Conservation (phyloP, 2,329 filamentous ascomycete genomes). For the Fusarium liriodendri region DNA sequence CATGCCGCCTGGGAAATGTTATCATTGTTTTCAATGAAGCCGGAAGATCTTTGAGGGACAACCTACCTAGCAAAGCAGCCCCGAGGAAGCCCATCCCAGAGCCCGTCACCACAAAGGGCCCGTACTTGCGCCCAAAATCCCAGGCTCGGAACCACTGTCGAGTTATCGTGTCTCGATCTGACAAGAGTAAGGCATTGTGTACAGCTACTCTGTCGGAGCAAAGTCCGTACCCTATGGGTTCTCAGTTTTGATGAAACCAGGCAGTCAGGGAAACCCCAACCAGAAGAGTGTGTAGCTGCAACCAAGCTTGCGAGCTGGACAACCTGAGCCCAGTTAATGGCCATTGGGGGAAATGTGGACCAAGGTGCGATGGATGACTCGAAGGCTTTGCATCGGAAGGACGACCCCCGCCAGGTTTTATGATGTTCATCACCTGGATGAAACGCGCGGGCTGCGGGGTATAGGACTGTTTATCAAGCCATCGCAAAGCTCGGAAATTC, state of each 20-base stretch:
- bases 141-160: conserved; percentile 1
- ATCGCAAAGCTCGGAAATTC: background rate
- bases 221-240: background rate
- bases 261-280: background rate
- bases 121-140: conserved; percentile 6
- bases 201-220: conserved; percentile 3
- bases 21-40: background rate
- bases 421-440: background rate
- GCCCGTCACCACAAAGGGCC: background rate
- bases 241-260: background rate
- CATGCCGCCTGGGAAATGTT: background rate
- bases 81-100: background rate
- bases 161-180: background rate
- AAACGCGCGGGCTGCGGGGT: background rate
- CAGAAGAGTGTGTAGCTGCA: background rate
- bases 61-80: background rate
- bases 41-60: background rate
- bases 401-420: background rate
- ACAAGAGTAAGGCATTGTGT: background rate
- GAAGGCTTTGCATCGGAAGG: background rate
- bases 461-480: background rate
- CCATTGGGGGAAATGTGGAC: background rate
- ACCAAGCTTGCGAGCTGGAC: background rate
- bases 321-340: background rate
- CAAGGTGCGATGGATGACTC: background rate